Conservation (phyloP, 345 rosid species). For the Eucalyptus pumila region DNA sequence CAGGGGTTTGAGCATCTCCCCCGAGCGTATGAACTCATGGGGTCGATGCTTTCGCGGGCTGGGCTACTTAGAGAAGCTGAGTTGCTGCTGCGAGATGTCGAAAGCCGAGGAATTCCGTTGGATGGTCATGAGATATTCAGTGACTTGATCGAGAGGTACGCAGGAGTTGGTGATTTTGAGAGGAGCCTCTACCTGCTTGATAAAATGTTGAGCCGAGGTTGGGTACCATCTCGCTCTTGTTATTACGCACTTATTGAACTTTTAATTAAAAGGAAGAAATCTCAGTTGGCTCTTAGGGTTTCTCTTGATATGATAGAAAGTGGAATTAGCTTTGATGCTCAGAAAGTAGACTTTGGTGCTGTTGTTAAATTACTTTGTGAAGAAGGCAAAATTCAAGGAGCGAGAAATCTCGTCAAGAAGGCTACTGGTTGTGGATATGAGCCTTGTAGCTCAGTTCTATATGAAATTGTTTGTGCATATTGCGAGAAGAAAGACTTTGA, state of each 20-base stretch:
- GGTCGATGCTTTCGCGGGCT: constrained; percentile 28
- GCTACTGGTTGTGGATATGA: constrained; percentile 26
- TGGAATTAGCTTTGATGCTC: constrained; percentile 3
- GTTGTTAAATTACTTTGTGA: constrained; percentile 46
- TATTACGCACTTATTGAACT: constrained; percentile 29
- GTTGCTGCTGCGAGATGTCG: constrained; percentile 33
- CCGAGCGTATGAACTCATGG: constrained; percentile 46
- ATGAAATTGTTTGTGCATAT: constrained; percentile 46
- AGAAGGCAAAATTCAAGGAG: constrained; percentile 52
- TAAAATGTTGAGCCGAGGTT: constrained; percentile 28
- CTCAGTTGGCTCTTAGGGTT: constrained; percentile 32
- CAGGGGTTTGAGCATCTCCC: constrained; percentile 48
- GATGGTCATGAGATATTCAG: constrained; percentile 22
- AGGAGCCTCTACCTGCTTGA: constrained; percentile 45
- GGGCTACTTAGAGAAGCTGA: constrained; percentile 58
- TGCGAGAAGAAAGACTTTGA: constrained; percentile 69
- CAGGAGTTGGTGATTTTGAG: constrained; percentile 24
- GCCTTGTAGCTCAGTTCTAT: constrained; percentile 16
- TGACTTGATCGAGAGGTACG: constrained; percentile 38
- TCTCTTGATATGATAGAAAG: constrained; percentile 41
- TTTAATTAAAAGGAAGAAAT: constrained; percentile 28
- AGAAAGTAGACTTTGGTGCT: constrained; percentile 17
- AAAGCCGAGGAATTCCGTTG: constrained; percentile 22
- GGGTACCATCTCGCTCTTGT: constrained; percentile 27
- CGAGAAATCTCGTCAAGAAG: constrained; percentile 49